phyloP scores from a whole-genome alignment of 768 basidiomycete species.

The Leccinum rimulosum region DNA sequence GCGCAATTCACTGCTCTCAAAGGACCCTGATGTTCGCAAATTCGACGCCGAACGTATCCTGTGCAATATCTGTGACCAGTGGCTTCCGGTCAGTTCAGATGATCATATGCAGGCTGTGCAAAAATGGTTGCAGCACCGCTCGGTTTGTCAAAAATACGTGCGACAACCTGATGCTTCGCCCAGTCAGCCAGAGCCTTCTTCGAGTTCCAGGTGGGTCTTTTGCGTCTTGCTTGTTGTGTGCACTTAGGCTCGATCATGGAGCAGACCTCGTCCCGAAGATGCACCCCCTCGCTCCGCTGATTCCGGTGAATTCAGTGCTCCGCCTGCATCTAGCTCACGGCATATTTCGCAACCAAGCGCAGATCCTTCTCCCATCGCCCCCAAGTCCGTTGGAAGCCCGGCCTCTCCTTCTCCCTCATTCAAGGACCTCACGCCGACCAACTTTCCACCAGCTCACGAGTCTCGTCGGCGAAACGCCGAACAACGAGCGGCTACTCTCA shows the following conservation, averaged over 20 bases:
- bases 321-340: conserved; percentile 27
- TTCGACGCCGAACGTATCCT: conserved; percentile 71
- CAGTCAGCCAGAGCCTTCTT: conserved; percentile 21
- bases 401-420: conserved; percentile 40
- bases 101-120: conserved; percentile 62
- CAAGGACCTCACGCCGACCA: conserved; percentile 57
- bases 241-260: not conserved
- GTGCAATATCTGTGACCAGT: conserved; percentile 65
- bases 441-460: conserved; percentile 58
- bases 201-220: conserved; percentile 21
- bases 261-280: conserved; percentile 16
- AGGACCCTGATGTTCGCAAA: conserved; percentile 71
- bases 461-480: conserved; percentile 75
- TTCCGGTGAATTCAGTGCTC: conserved; percentile 19
- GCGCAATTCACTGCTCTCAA: conserved; percentile 53
- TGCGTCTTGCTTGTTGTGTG: conserved; percentile 4
- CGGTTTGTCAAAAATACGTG: conserved; percentile 45
- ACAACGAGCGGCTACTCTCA: conserved; percentile 69
- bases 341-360: conserved; percentile 7
- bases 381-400: conserved; percentile 21
- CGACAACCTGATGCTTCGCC: conserved; percentile 7
- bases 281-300: conserved; percentile 31
- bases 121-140: conserved; percentile 63
- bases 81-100: conserved; percentile 60
- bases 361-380: conserved; percentile 3